Evolutionary conservation across 2,329 filamentous ascomycete species (phyloP), one percentile per base, ranked within the genome.

Genomic region (Sporothrix globosa): DNA sequence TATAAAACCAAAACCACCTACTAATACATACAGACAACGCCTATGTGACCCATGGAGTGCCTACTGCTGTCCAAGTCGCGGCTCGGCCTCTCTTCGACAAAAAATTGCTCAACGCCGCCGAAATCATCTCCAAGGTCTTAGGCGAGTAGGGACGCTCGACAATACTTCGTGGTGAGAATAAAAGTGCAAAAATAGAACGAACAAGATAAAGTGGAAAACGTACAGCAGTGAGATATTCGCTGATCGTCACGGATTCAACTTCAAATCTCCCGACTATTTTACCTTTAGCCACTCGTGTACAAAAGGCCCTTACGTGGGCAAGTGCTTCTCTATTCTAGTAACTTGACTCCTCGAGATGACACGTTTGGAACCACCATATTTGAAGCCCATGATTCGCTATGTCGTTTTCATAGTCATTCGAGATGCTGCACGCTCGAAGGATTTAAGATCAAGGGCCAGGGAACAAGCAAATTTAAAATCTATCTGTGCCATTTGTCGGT

Each of bases 81-180:
- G 60, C 60, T 7, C 21, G 60, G 9, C 41, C 60, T 2, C 44
- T 30, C 2, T 65, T 65, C 7, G 60, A 65, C 60, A 44, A 65
- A n/a, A 44, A 65, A 44, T 24, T 65, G 21, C 41, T 65, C 14
- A 21, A 65, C 9, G 60, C 60, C 24, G 41, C 60, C 39, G 60
- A 65, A 7, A 65, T 50, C 21, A 65, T 50, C 21, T 50, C 60
- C 5, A 48, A 65, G 60, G 60, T 50, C 2, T 24, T 65, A 1
- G 27, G 9, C 4, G 9, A 44, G 7, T 10, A 2, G 41, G 13
- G 13, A 44, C 13, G 41, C 9, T 44, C 3, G 41, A 13, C 9
- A 13, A 44, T 5, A 44, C 9, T 10, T 44, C 7, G 41, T 10
- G 41, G 30, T 30, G 30, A 30, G 30, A 30, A 30, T 30, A 54